phyloP scores from a whole-genome alignment of 2,329 filamentous ascomycete species.

The Trichoderma gracile region DNA sequence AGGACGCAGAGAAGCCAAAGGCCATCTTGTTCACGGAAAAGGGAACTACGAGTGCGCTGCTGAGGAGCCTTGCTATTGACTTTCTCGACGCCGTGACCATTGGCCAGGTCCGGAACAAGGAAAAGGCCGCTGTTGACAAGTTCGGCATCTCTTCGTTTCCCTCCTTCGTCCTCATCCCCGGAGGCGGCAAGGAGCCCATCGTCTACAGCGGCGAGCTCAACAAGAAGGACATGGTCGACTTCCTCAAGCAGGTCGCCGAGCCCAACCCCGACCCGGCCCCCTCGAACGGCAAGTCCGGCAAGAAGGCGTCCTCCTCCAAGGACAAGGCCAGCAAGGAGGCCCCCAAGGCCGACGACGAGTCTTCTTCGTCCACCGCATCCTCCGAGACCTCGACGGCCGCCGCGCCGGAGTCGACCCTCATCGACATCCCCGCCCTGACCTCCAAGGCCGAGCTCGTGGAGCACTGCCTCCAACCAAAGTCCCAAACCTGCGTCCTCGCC shows the following conservation, averaged over 20 bases:
- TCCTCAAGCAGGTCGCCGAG: slow-evolving; percentile 74
- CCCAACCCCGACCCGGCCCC: slow-evolving; percentile 74
- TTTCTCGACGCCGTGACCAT: slow-evolving; percentile 79
- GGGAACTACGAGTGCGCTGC: slow-evolving; percentile 77
- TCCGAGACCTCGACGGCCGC: slow-evolving; percentile 36
- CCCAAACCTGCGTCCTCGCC: slow-evolving; percentile 80
- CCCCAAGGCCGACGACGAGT: slow-evolving; percentile 21
- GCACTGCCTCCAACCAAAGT: slow-evolving; percentile 73
- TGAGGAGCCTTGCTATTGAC: slow-evolving; percentile 86
- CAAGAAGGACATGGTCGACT: slow-evolving; percentile 77
- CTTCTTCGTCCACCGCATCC: slow-evolving; percentile 29
- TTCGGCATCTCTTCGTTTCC: slow-evolving; percentile 81
- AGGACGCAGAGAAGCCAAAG: slow-evolving; percentile 74
- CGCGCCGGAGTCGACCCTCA: slow-evolving; percentile 41
- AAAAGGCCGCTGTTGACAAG: slow-evolving; percentile 66
- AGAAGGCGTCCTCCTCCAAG: slow-evolving; percentile 36
- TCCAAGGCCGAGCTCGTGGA: slow-evolving; percentile 64
- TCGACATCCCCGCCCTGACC: slow-evolving; percentile 66
- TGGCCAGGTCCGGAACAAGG: slow-evolving; percentile 81
- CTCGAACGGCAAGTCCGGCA: slow-evolving; percentile 40
- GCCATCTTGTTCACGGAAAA: slow-evolving; percentile 93
- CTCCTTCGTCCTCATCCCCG: slow-evolving; percentile 75
- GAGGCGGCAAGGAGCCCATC: slow-evolving; percentile 65
- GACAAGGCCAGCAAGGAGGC: slow-evolving; percentile 38
- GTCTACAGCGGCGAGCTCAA: slow-evolving; percentile 82